Evolutionary conservation across 2,329 filamentous ascomycete genomes (phyloP).

Genomic region (Penicillium sp.): DNA sequence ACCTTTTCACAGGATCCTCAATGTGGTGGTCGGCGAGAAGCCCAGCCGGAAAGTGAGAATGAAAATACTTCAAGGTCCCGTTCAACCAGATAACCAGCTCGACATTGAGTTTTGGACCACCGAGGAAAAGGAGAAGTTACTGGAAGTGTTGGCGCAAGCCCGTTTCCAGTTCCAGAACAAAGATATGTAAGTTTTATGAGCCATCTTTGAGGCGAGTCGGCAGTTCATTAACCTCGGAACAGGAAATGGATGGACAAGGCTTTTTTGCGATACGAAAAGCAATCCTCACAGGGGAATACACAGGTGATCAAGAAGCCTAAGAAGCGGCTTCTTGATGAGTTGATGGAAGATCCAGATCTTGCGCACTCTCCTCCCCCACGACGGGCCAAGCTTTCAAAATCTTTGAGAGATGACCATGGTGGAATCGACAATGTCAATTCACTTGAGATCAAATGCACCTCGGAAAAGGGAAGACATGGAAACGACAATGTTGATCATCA

Average conservation of each 20-base stretch:
- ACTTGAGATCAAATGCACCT: background rate
- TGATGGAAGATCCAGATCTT: slow-evolving; percentile 3
- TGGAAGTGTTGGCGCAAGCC: slow-evolving; percentile 11
- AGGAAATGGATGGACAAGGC: slow-evolving; percentile 36
- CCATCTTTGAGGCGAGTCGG: background rate
- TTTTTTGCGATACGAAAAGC: slow-evolving; percentile 24
- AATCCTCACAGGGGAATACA: background rate
- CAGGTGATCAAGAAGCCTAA: slow-evolving; percentile 12
- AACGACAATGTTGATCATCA: background rate
- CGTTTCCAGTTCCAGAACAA: slow-evolving; percentile 19
- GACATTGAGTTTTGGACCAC: slow-evolving; percentile 31
- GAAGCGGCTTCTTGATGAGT: slow-evolving; percentile 12
- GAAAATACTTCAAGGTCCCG: slow-evolving; percentile 20
- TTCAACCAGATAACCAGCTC: slow-evolving; percentile 16
- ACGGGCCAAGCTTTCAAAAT: slow-evolving; percentile 30
- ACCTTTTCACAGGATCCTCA: slow-evolving; percentile 22
- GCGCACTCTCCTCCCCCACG: slow-evolving; percentile 20
- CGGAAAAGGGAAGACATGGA: background rate
- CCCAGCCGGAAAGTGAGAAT: slow-evolving; percentile 32
- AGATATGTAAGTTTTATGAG: slow-evolving; percentile 23
- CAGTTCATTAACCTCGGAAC: slow-evolving; percentile 7
- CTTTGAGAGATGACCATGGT: slow-evolving; percentile 25
- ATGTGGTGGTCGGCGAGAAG: slow-evolving; percentile 18
- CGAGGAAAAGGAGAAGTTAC: slow-evolving; percentile 23
- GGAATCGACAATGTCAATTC: slow-evolving; percentile 5